These are phyloP conservation scores for Babesia gibsoni DNA, from an alignment of 169 alveolate species.

Conservation along the genomic window DNA sequence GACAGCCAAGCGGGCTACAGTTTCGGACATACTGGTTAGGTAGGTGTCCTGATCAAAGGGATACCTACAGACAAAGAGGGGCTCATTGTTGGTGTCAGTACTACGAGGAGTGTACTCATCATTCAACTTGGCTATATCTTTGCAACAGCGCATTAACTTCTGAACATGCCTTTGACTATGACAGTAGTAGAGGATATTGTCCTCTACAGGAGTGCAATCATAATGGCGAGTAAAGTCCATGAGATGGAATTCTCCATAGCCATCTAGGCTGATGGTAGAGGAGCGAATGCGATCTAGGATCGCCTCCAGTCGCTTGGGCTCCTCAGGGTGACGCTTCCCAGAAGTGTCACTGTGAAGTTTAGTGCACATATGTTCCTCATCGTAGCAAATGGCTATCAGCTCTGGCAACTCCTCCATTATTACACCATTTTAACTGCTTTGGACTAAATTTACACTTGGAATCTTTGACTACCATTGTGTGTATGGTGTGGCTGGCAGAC, in stretches of 20 bases:
- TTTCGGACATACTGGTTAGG: slow-evolving; percentile 59
- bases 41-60: slow-evolving; percentile 62
- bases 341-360: slow-evolving; percentile 18
- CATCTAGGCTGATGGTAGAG: neutral
- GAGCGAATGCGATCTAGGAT: slow-evolving; percentile 14
- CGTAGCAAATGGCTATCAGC: slow-evolving; percentile 32
- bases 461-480: too few species aligned
- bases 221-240: slow-evolving; percentile 1
- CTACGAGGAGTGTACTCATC: neutral
- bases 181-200: slow-evolving; percentile 21
- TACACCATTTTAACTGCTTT: too few species aligned
- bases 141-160: slow-evolving; percentile 1
- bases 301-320: slow-evolving; percentile 22
- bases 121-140: neutral
- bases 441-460: too few species aligned
- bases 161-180: slow-evolving; percentile 33
- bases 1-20: slow-evolving; percentile 68
- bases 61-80: neutral
- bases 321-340: slow-evolving; percentile 20
- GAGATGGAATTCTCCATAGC: neutral
- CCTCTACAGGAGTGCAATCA: neutral
- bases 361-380: slow-evolving; percentile 37
- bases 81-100: neutral
- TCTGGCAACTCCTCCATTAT: neutral
- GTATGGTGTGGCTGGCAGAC: too few species aligned